Conservation (phyloP, 2,329 filamentous ascomycete genomes). For the Fusarium scirpi region DNA sequence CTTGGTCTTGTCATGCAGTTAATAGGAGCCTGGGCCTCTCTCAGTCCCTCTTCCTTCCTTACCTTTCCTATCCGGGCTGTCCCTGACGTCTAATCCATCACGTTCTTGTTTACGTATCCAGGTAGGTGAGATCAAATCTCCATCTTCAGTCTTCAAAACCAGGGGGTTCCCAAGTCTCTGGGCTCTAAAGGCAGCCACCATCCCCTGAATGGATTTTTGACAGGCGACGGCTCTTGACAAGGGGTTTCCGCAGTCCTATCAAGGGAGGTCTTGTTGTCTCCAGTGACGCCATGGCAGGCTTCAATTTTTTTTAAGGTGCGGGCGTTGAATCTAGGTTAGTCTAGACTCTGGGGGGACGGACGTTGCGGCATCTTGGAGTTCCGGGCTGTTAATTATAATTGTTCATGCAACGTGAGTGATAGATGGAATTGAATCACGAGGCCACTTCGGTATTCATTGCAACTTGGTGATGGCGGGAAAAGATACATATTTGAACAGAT, state of each 20-base stretch:
- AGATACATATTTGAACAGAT: constrained; percentile 22
- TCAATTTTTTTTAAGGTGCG: constrained; percentile 23
- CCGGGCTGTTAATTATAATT: background rate
- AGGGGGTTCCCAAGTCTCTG: constrained; percentile 30
- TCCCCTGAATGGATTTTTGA: constrained; percentile 35
- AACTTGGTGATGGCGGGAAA: constrained; percentile 29
- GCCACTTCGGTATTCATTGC: constrained; percentile 11
- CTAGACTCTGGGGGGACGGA: background rate
- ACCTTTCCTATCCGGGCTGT: constrained; percentile 10
- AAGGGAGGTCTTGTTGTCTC: constrained; percentile 30
- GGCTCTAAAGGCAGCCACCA: constrained; percentile 13
- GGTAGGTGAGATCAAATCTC: constrained; percentile 32
- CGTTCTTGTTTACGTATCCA: background rate
- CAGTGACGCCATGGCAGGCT: constrained; percentile 31
- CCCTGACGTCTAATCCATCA: constrained; percentile 9
- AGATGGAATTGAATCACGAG: constrained; percentile 19
- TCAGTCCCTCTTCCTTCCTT: constrained; percentile 6
- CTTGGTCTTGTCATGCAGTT: constrained; percentile 24
- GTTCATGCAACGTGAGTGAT: constrained; percentile 18
- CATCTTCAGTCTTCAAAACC: constrained; percentile 38
- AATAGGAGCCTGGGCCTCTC: constrained; percentile 20
- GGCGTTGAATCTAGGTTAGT: constrained; percentile 11
- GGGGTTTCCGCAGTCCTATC: constrained; percentile 35
- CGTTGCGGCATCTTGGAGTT: constrained; percentile 5
- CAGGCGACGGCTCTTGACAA: constrained; percentile 40